Conservation (phyloP, 371 early-diverging fungal species). For the Actinomortierella ambigua region DNA sequence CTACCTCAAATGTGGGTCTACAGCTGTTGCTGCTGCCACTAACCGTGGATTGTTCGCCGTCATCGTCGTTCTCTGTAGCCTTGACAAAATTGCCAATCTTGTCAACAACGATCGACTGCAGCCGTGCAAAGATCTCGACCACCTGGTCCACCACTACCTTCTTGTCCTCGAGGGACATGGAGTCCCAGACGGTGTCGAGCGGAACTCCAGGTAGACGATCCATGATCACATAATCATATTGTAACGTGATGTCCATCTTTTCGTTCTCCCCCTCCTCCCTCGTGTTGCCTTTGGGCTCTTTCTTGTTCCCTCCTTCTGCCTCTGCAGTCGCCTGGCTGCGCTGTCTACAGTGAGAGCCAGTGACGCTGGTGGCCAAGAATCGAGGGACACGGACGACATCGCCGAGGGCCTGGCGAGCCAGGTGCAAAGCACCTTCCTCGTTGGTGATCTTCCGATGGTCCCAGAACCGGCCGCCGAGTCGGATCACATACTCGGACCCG, state of each 20-base stretch:
- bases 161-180: conserved; percentile 15
- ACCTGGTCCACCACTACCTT: conserved; percentile 20
- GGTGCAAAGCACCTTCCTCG: conserved; percentile 19
- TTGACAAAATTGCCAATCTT: conserved; percentile 29
- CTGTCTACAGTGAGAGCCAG: too few relatives aligned
- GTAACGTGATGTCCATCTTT: conserved; percentile 7
- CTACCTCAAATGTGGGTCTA: too few relatives aligned
- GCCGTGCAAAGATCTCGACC: conserved; percentile 21
- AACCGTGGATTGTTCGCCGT: too few relatives aligned
- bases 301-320: too few relatives aligned
- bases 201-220: conserved; percentile 34
- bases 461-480: conserved; percentile 43
- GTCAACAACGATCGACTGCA: conserved; percentile 22
- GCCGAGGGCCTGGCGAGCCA: conserved; percentile 20
- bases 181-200: conserved; percentile 33
- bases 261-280: too few relatives aligned
- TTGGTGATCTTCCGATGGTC: conserved; percentile 41
- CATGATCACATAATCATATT: conserved; percentile 38
- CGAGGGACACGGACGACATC: conserved; percentile 12
- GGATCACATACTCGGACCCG: conserved; percentile 32
- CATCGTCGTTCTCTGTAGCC: conserved; percentile 1
- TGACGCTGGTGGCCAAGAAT: conserved; percentile 28
- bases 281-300: too few relatives aligned
- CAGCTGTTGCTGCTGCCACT: too few relatives aligned
- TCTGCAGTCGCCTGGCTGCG: too few relatives aligned